Evolutionary conservation across 116 monocot genomes (phyloP), one percentile per base, ranked within the genome.

Genomic region (Dioscorea cayenensis): DNA sequence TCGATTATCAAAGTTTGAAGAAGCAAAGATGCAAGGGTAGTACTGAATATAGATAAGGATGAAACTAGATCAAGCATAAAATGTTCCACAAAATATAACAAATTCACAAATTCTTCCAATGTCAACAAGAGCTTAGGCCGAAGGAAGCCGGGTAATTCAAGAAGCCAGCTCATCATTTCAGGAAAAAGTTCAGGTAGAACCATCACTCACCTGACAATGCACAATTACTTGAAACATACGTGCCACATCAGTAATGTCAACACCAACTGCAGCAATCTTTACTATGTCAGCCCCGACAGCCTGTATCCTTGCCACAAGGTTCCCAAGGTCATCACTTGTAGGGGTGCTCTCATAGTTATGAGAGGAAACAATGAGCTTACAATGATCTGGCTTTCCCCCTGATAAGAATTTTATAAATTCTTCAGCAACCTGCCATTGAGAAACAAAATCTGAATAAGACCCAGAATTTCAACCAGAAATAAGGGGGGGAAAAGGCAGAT

Each of bases 301-400:
- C 77, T 97, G 97, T 79, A 97, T 97, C 51, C 76, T 93, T 60
- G 91, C 93, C 25, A 86, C 90, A 74, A 97, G 90, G 71, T 74
- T 68, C 35, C 85, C 71, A 74, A 97, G 86, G 23, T 86, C 86
- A 70, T 93, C 91, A 71, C 32, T 73, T 3, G 93, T 90, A 66
- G 93, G 97, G 49, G 93, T 97, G 16, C 61, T 72, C 69, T 90
- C 70, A 69, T 93, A 97, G 75, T 97, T 97, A 83, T 97, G 97
- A 74, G 90, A 92, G 66, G 97, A 97, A 61, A 97, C 80, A 74
- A 97, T 90, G 60, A 97, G 86, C 72, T 89, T 93, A 78, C 79
- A 84, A 29, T 76, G 75, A 37, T 88, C 83, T 28, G 88, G 88
- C 52, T 83, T 97, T 79, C 83, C 85, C 60, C 81, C 89, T 70